Percentiles rank a stretch among this genome's conserved stretches.
Conservation (phyloP, 768 basidiomycete species). For the Amanita muscaria region DNA sequence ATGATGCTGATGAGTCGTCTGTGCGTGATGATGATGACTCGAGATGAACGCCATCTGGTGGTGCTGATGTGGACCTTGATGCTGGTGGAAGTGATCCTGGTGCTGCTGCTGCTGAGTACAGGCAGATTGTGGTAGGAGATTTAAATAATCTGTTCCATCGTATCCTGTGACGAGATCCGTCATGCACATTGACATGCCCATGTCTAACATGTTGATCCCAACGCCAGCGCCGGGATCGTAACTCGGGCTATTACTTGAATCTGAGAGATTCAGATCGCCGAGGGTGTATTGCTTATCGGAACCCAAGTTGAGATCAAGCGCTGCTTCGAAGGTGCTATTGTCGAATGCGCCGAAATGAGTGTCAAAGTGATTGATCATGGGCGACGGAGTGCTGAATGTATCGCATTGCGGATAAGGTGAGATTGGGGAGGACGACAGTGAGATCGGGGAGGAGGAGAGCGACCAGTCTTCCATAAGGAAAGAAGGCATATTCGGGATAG, state of each 20-base stretch:
- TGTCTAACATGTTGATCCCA: constrained; percentile 2
- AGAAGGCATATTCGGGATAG: constrained; percentile 1
- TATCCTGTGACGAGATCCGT: background rate
- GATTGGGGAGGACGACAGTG: background rate
- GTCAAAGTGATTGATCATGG: background rate
- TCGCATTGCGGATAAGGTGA: background rate
- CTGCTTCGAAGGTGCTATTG: background rate
- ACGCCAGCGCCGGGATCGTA: constrained; percentile 4
- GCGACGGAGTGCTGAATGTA: background rate
- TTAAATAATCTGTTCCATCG: background rate
- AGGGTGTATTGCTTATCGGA: background rate
- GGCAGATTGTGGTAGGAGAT: background rate
- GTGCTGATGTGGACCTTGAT: too few relatives aligned
- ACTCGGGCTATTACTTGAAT: background rate
- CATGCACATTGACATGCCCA: constrained; percentile 4
- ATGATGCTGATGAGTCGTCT: background rate
- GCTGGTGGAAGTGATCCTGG: background rate
- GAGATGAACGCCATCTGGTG: background rate
- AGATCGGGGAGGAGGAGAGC: background rate
- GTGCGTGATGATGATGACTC: background rate
- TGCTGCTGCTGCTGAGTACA: constrained; percentile 3
- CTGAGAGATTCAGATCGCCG: background rate
- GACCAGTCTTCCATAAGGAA: constrained; percentile 2
- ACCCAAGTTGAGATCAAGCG: background rate
- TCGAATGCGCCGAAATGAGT: background rate